A percentile compares a stretch with the other conserved stretches of the same genome.
phyloP scores from a whole-genome alignment of 1,284 basidiomycete genomes.

The Cerrena zonata region DNA sequence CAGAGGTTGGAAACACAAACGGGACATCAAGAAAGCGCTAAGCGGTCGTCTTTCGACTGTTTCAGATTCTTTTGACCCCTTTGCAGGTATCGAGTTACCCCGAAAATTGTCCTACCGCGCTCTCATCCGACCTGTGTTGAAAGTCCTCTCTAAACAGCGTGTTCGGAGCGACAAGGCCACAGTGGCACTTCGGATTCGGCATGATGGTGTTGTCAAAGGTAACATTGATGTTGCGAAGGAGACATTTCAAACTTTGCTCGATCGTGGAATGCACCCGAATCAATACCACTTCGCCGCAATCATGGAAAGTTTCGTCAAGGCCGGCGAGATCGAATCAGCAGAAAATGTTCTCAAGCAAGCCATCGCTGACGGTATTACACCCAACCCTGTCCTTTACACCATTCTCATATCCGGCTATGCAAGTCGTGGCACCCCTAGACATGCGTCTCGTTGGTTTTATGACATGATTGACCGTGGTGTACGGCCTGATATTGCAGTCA shows the following conservation, averaged over 20 bases:
- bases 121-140: constrained; percentile 40
- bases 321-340: constrained; percentile 51
- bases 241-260: constrained; percentile 51
- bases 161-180: constrained; percentile 52
- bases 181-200: constrained; percentile 54
- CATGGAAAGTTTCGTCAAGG: constrained; percentile 58
- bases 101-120: constrained; percentile 28
- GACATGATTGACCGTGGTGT: constrained; percentile 58
- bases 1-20: constrained; percentile 38
- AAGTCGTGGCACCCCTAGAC: constrained; percentile 46
- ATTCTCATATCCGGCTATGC: constrained; percentile 65
- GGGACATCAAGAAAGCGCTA: neutral
- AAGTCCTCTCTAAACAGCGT: constrained; percentile 40
- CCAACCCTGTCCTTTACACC: constrained; percentile 65
- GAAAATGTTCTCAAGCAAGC: constrained; percentile 48
- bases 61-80: constrained; percentile 39
- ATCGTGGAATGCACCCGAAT: constrained; percentile 60
- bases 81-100: constrained; percentile 40
- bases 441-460: constrained; percentile 51
- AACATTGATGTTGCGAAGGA: constrained; percentile 47
- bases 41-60: constrained; percentile 14
- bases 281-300: constrained; percentile 63
- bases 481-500: constrained; percentile 58
- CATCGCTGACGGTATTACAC: constrained; percentile 40
- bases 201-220: constrained; percentile 47